Percentiles rank a stretch among this genome's conserved stretches.
Conservation (phyloP, 1,284 basidiomycete genomes). For the Ganoderma resinaceum region DNA sequence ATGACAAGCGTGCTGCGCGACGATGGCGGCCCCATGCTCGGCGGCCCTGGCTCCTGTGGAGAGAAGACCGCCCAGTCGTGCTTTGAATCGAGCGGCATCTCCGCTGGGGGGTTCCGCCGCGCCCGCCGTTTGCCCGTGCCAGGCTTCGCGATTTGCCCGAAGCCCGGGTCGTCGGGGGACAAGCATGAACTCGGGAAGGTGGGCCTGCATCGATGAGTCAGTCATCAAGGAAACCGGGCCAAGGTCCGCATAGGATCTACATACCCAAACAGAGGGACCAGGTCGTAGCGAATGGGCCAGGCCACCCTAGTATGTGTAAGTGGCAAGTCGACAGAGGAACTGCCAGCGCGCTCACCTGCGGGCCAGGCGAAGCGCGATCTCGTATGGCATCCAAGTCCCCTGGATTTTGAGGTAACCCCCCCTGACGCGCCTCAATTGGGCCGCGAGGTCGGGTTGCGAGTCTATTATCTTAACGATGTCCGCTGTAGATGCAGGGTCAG, state of each 20-base stretch:
- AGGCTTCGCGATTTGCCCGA: constrained; percentile 76
- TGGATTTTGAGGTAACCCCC: constrained; percentile 90
- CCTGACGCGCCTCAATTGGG: constrained; percentile 79
- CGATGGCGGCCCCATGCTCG: constrained; percentile 17
- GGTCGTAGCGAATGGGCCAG: constrained; percentile 87
- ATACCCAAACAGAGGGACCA: constrained; percentile 85
- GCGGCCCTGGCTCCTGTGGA: constrained; percentile 17
- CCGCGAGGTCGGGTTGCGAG: constrained; percentile 84
- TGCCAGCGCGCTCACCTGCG: constrained; percentile 61
- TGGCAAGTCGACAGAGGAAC: constrained; percentile 17
- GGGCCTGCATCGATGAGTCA: constrained; percentile 40
- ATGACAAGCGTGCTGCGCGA: constrained; percentile 24
- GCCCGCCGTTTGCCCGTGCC: constrained; percentile 67
- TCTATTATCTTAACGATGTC: constrained; percentile 91
- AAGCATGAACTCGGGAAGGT: constrained; percentile 82
- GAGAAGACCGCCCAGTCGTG: constrained; percentile 39
- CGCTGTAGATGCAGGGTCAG: constrained; percentile 50
- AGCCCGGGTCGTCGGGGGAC: constrained; percentile 82
- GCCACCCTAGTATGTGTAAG: constrained; percentile 63
- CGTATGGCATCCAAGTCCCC: constrained; percentile 90
- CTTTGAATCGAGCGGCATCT: constrained; percentile 30
- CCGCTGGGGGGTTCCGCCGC: constrained; percentile 51
- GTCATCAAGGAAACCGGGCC: constrained; percentile 7
- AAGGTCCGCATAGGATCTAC: constrained; percentile 22
- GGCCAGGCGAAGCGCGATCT: constrained; percentile 79